Evolutionary conservation across 2,329 filamentous ascomycete genomes (phyloP).

Genomic region (Paecilomyces sp.): DNA sequence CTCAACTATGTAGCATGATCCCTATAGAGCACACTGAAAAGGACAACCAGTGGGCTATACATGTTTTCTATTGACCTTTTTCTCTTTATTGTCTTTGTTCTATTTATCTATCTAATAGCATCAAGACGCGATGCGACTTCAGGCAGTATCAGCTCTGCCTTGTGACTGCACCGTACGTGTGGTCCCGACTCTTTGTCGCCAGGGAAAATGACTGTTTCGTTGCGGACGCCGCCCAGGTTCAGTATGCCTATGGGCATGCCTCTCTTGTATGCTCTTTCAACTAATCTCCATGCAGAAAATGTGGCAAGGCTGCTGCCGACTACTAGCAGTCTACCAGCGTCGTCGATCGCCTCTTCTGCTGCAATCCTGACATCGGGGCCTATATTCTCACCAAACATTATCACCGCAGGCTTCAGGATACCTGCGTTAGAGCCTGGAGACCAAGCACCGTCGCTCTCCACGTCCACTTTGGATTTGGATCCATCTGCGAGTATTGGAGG

Average conservation of each 20-base stretch:
- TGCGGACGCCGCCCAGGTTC: constrained; percentile 57
- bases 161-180: constrained; percentile 37
- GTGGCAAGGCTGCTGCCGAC: constrained; percentile 88
- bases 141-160: constrained; percentile 35
- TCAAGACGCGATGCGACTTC: constrained; percentile 25
- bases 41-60: neutral
- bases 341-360: constrained; percentile 74
- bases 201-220: constrained; percentile 37
- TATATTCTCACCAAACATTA: constrained; percentile 96
- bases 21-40: neutral
- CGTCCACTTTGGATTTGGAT: constrained; percentile 52
- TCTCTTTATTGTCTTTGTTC: neutral
- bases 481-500: constrained; percentile 54
- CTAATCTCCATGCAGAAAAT: constrained; percentile 88
- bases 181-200: constrained; percentile 13
- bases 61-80: neutral
- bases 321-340: constrained; percentile 66
- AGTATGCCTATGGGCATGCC: constrained; percentile 81
- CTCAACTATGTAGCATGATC: neutral
- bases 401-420: constrained; percentile 83
- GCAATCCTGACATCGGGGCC: constrained; percentile 59
- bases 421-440: constrained; percentile 58
- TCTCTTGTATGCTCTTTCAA: constrained; percentile 71
- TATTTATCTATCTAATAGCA: neutral
- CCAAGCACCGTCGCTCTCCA: constrained; percentile 79